Evolutionary conservation across 1,284 basidiomycete genomes (phyloP), one percentile per base, ranked within the genome.

Genomic region (Cystobasidium pallidum): DNA sequence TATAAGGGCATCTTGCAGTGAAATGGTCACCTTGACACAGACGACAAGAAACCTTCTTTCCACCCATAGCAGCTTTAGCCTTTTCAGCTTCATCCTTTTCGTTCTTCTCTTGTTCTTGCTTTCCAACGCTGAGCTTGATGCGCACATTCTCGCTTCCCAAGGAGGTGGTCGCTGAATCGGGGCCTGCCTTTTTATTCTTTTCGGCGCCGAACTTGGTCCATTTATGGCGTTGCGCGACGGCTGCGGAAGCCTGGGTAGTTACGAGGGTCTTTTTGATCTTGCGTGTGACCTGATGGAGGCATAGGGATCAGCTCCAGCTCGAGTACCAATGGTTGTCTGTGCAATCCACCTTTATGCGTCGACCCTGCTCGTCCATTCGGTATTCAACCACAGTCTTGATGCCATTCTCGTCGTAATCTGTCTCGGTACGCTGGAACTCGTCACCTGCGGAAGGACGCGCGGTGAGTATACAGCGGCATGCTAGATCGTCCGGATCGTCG

Each of bases 1-100:
- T 96, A 87, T 96, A 96, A 13, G 96, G 96, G 86, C 96, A 99
- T 82, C 94, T 94, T 74, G 94, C 91, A 13, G 96, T 99, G 82
- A 94, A 99, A 84, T 99, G 96, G 77, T 91, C 91, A 71, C 95
- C 95, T 81, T 95, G 93, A 84, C 96, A 99, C 73, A 96, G 83
- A 78, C 96, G 88, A 86, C 95, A 99, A 65, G 87, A 84, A 75
- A 99, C 92, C 79, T 93, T 92, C 81, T 93, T 93, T 74, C 80
- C 81, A 67, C 83, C 87, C 32, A 91, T 86, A 77, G 83, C 66
- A 84, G 84, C 76, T 89, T 36, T 87, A 86, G 32, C 88, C 85
- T 67, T 85, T 86, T 93, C 92, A 10, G 85, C 83, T 80, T 89
- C 89, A 30, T 84, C 81, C 24, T 86, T 81, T 83, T 73, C 72